Conservation (phyloP, 805 yeast species). For the Suhomyces pyralidae region DNA sequence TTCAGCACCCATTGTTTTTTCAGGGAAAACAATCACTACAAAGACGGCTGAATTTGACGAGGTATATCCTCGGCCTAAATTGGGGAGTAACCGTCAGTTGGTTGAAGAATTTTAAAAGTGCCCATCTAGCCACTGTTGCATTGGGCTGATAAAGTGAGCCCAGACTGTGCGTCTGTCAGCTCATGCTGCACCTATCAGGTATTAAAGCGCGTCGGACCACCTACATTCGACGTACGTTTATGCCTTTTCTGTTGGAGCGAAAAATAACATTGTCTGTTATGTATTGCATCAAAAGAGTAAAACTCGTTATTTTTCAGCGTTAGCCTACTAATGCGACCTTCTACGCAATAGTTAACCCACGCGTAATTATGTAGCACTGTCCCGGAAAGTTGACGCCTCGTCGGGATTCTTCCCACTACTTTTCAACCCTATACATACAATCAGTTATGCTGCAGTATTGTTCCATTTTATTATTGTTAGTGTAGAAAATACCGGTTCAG, state of each 20-base stretch:
- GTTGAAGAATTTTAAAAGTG: neutral
- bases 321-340: neutral
- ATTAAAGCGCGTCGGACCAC: neutral
- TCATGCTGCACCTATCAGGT: neutral
- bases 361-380: neutral
- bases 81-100: neutral
- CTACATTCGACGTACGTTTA: neutral
- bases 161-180: neutral
- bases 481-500: neutral
- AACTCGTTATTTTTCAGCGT: neutral
- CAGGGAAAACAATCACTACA: neutral
- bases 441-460: neutral
- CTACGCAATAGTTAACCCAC: neutral
- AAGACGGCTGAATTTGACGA: neutral
- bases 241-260: neutral
- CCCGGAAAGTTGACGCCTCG: neutral
- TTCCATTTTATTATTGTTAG: neutral
- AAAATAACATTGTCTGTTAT: neutral
- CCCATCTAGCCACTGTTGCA: neutral
- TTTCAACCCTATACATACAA: neutral
- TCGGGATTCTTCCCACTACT: neutral
- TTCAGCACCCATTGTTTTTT: neutral
- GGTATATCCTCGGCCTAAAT: neutral
- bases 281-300: neutral
- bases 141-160: neutral